Base-by-base conservation (phyloP, 2,329 filamentous ascomycete genomes). In the Leptographium lundbergii region DNA sequence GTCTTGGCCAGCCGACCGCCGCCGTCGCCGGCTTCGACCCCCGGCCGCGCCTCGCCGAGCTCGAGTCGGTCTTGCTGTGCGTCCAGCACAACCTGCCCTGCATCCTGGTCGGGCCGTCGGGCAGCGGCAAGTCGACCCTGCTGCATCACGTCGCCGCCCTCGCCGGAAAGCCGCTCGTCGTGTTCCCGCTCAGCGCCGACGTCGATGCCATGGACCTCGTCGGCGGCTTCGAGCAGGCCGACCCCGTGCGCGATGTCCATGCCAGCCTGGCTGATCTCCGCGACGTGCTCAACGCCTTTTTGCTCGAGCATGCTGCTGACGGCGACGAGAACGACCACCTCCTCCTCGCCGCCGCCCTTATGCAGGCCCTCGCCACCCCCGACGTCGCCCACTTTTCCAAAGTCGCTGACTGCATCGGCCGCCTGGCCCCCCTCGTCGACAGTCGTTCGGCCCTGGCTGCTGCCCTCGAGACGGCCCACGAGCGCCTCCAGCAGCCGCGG, bases 191-290 rank as follows among this genome's bases (percentile, higher is more conserved):
- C 73, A 99, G 96, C 68, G 87, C 91, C 7, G 95, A 99, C 66
- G 88, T 96, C 52, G 94, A 99, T 70, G 91, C 92, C 0, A 96
- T 96, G 85, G 94, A 99, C 71, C 82, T 99, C 59, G 89, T 99
- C 59, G 94, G 94, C 67, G 94, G 94, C 0, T 99, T 96, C 68
- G 94, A 99, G 70, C 94, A 99, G 72, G 85, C 89, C 22, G 94
- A 99, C 69, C 84, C 89, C 25, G 78, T 87, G 57, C 81, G 92
- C 59, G 82, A 88, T 62, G 76, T 89, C 5, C 85, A 87, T 58
- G 75, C 77, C n/a, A 77, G 82, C 63, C 68, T 86, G 7, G 70
- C 75, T 29, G 66, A 67, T 32, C 63, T 77, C 3, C 62, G 63
- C 29, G 66, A 66, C 14, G 67, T 71, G 14, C 69, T 84, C 22